Conservation (phyloP, 352 stramenopile genomes). For the Pythium guiyangense region DNA sequence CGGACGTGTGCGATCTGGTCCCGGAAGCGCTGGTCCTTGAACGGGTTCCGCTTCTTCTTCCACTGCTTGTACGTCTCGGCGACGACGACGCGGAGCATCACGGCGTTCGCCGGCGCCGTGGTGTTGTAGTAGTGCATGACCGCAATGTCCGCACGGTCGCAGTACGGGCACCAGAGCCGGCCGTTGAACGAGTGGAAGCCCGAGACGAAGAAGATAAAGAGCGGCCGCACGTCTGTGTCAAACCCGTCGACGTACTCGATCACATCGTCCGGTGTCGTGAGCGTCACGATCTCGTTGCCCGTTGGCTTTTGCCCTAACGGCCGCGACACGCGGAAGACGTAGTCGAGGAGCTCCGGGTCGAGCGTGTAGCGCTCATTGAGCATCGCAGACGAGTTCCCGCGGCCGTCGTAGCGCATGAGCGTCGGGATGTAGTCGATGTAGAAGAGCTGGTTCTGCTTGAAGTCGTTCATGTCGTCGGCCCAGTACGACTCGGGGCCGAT, state of each 20-base stretch:
- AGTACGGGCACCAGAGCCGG: conserved; percentile 80
- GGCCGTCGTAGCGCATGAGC: conserved; percentile 73
- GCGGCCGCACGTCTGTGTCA: conserved; percentile 56
- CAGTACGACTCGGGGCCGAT: conserved; percentile 50
- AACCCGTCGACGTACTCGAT: conserved; percentile 50
- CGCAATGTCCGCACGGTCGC: conserved; percentile 65
- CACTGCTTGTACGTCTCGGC: conserved; percentile 53
- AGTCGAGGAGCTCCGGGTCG: conserved; percentile 62
- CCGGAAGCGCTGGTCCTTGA: conserved; percentile 53
- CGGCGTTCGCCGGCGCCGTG: conserved; percentile 43
- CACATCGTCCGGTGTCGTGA: conserved; percentile 31
- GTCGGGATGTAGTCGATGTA: conserved; percentile 81
- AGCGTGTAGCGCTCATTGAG: conserved; percentile 65
- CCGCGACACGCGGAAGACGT: conserved; percentile 53
- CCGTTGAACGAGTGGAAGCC: conserved; percentile 71
- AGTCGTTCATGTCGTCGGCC: conserved; percentile 71
- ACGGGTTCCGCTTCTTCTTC: conserved; percentile 77
- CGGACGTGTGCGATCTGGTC: conserved; percentile 50
- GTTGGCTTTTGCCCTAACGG: conserved; percentile 25
- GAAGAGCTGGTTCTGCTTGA: conserved; percentile 77
- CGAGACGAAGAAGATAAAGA: conserved; percentile 78
- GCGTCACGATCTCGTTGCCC: conserved; percentile 52
- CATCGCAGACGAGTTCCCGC: conserved; percentile 63
- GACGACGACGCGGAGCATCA: conserved; percentile 55
- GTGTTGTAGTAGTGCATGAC: conserved; percentile 79